phyloP scores from a whole-genome alignment of 75 land plant genomes.

The Azolla pinnata region DNA sequence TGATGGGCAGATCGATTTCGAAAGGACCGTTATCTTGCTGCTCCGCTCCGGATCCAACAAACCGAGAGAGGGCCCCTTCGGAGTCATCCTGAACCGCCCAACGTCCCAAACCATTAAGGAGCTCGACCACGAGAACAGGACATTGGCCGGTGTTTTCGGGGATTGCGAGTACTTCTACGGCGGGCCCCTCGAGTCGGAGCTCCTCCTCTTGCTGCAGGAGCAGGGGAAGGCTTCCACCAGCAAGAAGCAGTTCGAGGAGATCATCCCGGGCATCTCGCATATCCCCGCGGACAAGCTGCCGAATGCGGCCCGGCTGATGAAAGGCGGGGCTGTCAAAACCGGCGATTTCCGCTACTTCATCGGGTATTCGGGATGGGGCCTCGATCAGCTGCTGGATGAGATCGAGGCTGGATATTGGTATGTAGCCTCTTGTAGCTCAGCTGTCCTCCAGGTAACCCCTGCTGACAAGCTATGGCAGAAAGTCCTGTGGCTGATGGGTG shows the following conservation, averaged over 20 bases:
- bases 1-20: constrained; percentile 65
- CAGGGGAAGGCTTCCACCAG: constrained; percentile 4
- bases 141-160: constrained; percentile 43
- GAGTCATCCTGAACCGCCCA: constrained; percentile 73
- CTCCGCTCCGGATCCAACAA: constrained; percentile 35
- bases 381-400: constrained; percentile 59
- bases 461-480: constrained; percentile 56
- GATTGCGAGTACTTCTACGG: constrained; percentile 56
- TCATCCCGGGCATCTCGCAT: constrained; percentile 62
- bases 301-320: constrained; percentile 68
- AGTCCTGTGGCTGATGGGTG: constrained; percentile 57
- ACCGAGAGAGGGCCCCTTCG: constrained; percentile 40
- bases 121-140: constrained; percentile 31
- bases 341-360: constrained; percentile 59
- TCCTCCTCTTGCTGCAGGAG: constrained; percentile 44
- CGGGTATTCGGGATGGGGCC: constrained; percentile 76
- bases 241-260: constrained; percentile 61
- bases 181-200: constrained; percentile 59
- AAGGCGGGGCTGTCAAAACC: constrained; percentile 31
- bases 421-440: constrained; percentile 68
- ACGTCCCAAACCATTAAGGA: constrained; percentile 61
- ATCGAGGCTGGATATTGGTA: constrained; percentile 60
- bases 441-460: constrained; percentile 33
- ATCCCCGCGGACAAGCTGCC: constrained; percentile 61
- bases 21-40: constrained; percentile 63